Base-by-base conservation (phyloP, 495 filamentous ascomycete species). In the Penicillium arizonense region DNA sequence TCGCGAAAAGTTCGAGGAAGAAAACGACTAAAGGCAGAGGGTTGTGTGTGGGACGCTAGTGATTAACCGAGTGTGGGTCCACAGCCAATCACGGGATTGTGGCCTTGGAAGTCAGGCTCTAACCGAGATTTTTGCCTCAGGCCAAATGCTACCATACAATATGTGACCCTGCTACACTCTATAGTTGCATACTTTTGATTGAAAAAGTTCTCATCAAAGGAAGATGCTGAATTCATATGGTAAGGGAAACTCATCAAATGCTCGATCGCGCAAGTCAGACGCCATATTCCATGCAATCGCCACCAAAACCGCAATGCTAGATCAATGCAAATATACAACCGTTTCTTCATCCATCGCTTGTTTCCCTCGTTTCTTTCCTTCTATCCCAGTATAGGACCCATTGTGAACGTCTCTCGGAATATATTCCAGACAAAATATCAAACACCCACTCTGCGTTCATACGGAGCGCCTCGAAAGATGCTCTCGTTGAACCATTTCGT, bases 401-500 rank as follows among this genome's bases (percentile, higher is more conserved):
- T 24, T 24, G 5, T 4, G 23, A 18, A 4, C 23, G 3, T 24
- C 23, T 6, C 23, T 24, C 18, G 1, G 18, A n/a, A n/a, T 20
- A n/a, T 18, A 41, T 6, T n/a, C 9, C 13, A 49, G 28, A 33
- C 12, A 28, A 24, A 24, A 33, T 3, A 14, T 10, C 20, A 41
- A 3, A 33, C 37, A 5, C 10, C 0, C 7, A 5, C 33, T 28
- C 4, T 24, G 8, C 3, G 5, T 41, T 43, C 20, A 38, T 24
- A 12, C 21, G 23, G 21, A 55, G 42, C 37, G 42, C 18, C 68
- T 57, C 35, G 61, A 33, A 14, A 62, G 57, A 24, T 84, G 76
- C 67, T 96, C 90, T 23, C 85, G 79, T 10, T 87, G 78, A 5
- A 94, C 89, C 83, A 94, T 92, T 18, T 78, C 77, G 61, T 93